Base-by-base conservation (phyloP, 2,329 filamentous ascomycete species). In the Emmonsiellopsis sp. region DNA sequence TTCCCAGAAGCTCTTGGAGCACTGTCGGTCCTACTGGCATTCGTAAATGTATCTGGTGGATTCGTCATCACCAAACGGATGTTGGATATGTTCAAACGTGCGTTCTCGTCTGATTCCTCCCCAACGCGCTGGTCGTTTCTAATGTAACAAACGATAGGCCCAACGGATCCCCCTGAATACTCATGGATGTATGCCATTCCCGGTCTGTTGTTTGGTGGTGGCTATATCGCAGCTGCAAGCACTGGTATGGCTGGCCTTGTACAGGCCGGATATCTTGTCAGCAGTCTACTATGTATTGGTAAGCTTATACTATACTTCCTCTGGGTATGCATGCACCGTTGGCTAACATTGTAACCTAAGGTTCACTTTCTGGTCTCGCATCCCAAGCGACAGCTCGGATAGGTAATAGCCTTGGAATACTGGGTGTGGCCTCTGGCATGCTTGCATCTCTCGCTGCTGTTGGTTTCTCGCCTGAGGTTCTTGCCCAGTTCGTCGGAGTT, bases 51-150 rank as follows among this genome's bases (percentile, higher is more conserved):
- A 2, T 85, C 87, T 0, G 90, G 90, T 54, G 90, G 90, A 0
- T 95, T 95, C 57, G 86, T 94, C 43, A 89, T 95, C 55, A 94
- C 89, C 2, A 94, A 94, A 72, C 80, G 90, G 58, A 95, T 95
- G 90, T 76, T 95, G 43, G 89, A 95, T 67, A 92, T 92, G 87
- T 92, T 92, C 67, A 87, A 86, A 65, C 80, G 87, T 76, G 64
- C 62, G 79, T 34, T 37, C 26, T 67, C 5, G 26, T 53, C n/a
- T 3, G 48, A 3, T 37, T 26, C 20, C 32, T n/a, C 10, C 26
- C 13, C 2, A 11, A 7, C 40, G 6, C n/a, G 10, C 26, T n/a
- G 26, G 31, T 34, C 16, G 34, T 43, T 20, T 16, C 26, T 52
- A 32, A 43, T 8, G 11, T 13, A 37, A 55, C 10, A 11, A 48